These are phyloP conservation scores for Trapa incisa DNA, from an alignment of 345 rosid genomes.

Conservation along the genomic window DNA sequence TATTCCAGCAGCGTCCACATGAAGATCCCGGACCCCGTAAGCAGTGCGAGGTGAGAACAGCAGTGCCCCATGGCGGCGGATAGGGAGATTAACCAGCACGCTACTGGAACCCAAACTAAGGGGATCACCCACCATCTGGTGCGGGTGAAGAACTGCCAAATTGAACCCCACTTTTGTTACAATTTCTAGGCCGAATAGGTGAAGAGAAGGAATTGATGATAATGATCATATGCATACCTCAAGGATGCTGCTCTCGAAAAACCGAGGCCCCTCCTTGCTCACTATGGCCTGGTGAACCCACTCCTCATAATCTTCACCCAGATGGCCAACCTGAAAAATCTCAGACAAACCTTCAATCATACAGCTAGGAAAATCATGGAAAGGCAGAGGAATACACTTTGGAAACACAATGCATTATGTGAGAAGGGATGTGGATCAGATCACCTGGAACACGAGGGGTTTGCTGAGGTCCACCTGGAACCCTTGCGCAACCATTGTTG, in stretches of 20 bases:
- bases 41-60: constrained; percentile 30
- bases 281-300: constrained; percentile 98
- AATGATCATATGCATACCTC: constrained; percentile 38
- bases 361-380: no score
- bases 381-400: neutral
- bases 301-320: constrained; percentile 81
- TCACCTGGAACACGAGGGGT: constrained; percentile 89
- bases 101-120: constrained; percentile 77
- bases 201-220: no score
- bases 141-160: constrained; percentile 62
- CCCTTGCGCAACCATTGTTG: constrained; percentile 63
- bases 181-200: neutral
- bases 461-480: constrained; percentile 74
- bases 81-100: constrained; percentile 42
- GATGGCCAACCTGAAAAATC: constrained; percentile 77
- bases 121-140: constrained; percentile 98
- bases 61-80: constrained; percentile 58
- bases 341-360: constrained; percentile 1
- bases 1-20: constrained; percentile 82
- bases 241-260: constrained; percentile 70
- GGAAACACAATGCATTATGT: neutral
- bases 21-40: constrained; percentile 51
- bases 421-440: neutral
- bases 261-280: constrained; percentile 82
- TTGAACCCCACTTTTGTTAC: neutral